Conservation (phyloP, 108 stramenopile species). For the Skeletonema grethae region DNA sequence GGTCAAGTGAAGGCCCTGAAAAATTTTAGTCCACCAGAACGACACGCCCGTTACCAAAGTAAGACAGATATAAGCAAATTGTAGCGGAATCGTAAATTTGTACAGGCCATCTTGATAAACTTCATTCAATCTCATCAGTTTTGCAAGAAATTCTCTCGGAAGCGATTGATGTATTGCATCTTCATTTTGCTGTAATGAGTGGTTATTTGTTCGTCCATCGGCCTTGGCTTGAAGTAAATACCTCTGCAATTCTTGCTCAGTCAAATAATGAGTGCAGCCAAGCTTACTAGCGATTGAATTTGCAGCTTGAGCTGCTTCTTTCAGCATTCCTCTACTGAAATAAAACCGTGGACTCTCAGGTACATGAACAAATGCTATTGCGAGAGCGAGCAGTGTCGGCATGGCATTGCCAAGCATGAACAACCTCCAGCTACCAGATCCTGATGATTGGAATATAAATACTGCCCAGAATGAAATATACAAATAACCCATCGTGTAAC, state of each 20-base stretch:
- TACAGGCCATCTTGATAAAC: conserved; percentile 37
- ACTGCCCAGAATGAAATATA: conserved; percentile 44
- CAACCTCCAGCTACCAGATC: conserved; percentile 36
- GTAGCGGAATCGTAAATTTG: conserved; percentile 36
- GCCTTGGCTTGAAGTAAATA: conserved; percentile 25
- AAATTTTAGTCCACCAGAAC: conserved; percentile 50
- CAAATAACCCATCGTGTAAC: conserved; percentile 40
- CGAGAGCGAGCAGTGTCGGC: conserved; percentile 31
- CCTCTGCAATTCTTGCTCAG: conserved; percentile 30
- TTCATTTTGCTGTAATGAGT: conserved; percentile 1
- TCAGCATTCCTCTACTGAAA: conserved; percentile 28
- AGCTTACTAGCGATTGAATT: conserved; percentile 29
- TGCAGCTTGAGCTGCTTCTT: conserved; percentile 28
- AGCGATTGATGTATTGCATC: background rate
- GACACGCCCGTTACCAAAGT: conserved; percentile 33
- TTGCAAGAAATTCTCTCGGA: conserved; percentile 22
- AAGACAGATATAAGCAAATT: conserved; percentile 33
- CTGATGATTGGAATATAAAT: conserved; percentile 29
- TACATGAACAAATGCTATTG: conserved; percentile 8
- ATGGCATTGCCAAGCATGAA: conserved; percentile 39
- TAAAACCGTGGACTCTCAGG: conserved; percentile 32
- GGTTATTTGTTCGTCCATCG: conserved; percentile 20
- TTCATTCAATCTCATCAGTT: conserved; percentile 16
- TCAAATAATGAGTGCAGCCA: conserved; percentile 17
- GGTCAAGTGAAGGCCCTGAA: conserved; percentile 17